phyloP scores from a whole-genome alignment of 768 basidiomycete genomes.

The Hirschioporus abietinus region DNA sequence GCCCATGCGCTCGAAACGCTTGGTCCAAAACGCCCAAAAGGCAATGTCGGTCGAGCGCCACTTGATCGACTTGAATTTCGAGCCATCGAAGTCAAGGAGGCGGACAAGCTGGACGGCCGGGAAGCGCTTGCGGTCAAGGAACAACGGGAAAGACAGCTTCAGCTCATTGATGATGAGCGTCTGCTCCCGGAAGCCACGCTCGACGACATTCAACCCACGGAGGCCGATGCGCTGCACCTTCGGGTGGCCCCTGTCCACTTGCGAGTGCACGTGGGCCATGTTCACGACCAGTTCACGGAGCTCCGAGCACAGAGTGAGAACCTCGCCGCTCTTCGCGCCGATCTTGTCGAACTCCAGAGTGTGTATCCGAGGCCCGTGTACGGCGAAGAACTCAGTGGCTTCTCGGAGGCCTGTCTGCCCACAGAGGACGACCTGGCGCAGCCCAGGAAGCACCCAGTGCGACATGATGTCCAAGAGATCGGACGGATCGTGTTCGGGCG shows the following conservation, averaged over 20 bases:
- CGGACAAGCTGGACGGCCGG: neutral
- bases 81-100: conserved; percentile 1
- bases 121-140: neutral
- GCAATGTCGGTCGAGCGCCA: neutral
- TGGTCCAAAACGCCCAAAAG: neutral
- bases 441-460: neutral
- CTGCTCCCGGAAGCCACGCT: neutral
- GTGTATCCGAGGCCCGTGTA: neutral
- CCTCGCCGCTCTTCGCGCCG: neutral
- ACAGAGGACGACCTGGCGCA: neutral
- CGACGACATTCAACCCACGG: neutral
- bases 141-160: neutral
- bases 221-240: neutral
- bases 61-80: neutral
- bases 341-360: conserved; percentile 1
- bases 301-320: neutral
- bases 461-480: neutral
- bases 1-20: neutral
- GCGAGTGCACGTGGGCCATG: neutral
- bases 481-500: neutral
- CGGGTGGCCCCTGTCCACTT: neutral
- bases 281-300: neutral
- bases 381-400: neutral
- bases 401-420: neutral
- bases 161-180: neutral